A percentile compares a stretch with the other conserved stretches of the same genome.
Evolutionary conservation across 306 rosid genomes (phyloP).

Genomic region (Malus sieversii): DNA sequence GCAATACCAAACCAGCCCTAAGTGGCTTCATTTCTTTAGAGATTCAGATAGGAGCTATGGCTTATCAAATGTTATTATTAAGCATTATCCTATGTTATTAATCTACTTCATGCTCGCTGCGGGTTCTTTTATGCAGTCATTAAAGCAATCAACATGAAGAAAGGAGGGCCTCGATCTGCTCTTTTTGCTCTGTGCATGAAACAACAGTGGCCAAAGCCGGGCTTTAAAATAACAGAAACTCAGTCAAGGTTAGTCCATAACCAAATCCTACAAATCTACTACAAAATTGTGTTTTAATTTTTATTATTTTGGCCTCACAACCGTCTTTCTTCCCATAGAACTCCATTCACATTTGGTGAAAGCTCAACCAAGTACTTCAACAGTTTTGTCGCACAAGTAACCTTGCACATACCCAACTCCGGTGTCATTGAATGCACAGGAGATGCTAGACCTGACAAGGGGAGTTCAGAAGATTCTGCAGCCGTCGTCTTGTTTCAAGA

Average conservation of each 20-base stretch:
- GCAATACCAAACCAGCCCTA: too few species aligned
- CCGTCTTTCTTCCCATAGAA: conserved; percentile 28
- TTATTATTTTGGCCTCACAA: neutral
- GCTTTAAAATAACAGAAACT: conserved; percentile 41
- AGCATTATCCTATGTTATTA: neutral
- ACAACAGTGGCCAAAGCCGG: conserved; percentile 75
- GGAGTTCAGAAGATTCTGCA: conserved; percentile 71
- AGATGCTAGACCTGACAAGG: conserved; percentile 72
- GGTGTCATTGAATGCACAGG: conserved; percentile 58
- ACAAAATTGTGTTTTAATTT: neutral
- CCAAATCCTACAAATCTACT: neutral
- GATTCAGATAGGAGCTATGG: neutral
- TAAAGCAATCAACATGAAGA: conserved; percentile 49
- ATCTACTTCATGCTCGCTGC: too few species aligned
- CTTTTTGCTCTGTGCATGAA: conserved; percentile 60
- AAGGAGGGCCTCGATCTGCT: conserved; percentile 81
- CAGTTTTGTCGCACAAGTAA: conserved; percentile 54
- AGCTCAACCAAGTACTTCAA: conserved; percentile 36
- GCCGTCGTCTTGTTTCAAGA: conserved; percentile 60
- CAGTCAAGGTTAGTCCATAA: conserved; percentile 50
- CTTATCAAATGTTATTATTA: neutral
- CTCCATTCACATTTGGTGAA: conserved; percentile 36
- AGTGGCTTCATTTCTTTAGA: neutral
- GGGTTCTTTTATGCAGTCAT: conserved; percentile 28
- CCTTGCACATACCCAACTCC: conserved; percentile 60